Evolutionary conservation across 805 yeast species (phyloP), one percentile per base, ranked within the genome.

Genomic region (Suhomyces sp.): DNA sequence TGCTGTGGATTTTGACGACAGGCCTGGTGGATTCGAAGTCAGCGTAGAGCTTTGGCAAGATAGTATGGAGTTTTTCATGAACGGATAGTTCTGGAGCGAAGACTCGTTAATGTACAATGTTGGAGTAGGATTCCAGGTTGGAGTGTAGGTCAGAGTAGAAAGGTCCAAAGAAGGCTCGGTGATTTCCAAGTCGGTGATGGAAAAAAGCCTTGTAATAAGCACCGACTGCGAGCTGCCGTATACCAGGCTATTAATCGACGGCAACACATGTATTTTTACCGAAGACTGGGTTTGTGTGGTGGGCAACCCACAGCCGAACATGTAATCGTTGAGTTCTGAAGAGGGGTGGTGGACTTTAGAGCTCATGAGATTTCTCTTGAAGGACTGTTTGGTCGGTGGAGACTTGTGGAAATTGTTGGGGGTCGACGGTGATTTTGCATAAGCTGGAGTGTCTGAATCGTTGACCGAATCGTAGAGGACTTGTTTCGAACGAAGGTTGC

Each of bases 251-350:
- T 72, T 66, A 17, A 79, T 57, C 1, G 73, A 62, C 1, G 83
- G 83, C 15, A 81, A 61, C 43, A 68, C 56, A 60, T 81, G 84
- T 2, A 81, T 59, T 54, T 81, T 81, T 4, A 81, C 77, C 10
- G 75, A 63, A 20, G 72, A 62, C 17, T 69, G 67, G 15, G 69
- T 63, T 50, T 81, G 83, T 52, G 71, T 78, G 6, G 78, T 66
- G 7, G 82, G 80, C 29, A 81, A 65, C 0, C 85, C 85, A 48
- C 80, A 76, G 10, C 86, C 86, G 63, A 81, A 81, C 80, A 81
- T 79, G 56, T 73, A 78, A 51, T 77, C 78, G 24, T 78, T 73
- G 19, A 81, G 57, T 53, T 81, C 84, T 50, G 65, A 67, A 20
- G 68, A 55, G 15, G 76, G 69, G 54, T 80, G 83, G 49, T 71